These are phyloP conservation scores for Aspergillus egyptiacus DNA, from an alignment of 495 filamentous ascomycete species.

Conservation along the genomic window DNA sequence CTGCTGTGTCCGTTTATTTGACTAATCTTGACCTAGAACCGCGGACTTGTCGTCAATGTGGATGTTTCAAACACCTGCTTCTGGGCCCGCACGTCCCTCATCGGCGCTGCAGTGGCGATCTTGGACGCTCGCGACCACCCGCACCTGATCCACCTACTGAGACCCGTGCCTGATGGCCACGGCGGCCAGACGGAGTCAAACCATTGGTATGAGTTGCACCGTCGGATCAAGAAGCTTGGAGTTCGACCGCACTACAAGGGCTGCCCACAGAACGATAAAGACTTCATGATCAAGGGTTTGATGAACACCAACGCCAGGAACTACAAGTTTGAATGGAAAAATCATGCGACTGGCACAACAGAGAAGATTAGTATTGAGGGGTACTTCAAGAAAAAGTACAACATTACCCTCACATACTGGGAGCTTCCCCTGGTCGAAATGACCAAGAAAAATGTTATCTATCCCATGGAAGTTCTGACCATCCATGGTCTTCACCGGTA, in stretches of 20 bases:
- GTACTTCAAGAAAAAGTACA: conserved; percentile 66
- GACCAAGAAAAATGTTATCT: conserved; percentile 53
- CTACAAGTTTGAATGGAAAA: conserved; percentile 51
- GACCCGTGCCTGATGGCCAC: conserved; percentile 18
- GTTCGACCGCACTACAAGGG: conserved; percentile 60
- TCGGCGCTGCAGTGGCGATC: conserved; percentile 27
- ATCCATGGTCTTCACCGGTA: conserved; percentile 67
- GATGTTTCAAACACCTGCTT: conserved; percentile 50
- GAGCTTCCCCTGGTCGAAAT: conserved; percentile 68
- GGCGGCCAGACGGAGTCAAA: conserved; percentile 19
- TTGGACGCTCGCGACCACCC: conserved; percentile 18
- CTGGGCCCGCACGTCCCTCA: conserved; percentile 30
- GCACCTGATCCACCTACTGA: conserved; percentile 18
- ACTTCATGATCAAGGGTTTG: conserved; percentile 61
- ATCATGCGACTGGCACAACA: conserved; percentile 38
- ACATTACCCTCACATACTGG: conserved; percentile 45
- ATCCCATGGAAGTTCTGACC: conserved; percentile 72
- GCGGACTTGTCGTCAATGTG: conserved; percentile 68
- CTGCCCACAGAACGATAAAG: conserved; percentile 35
- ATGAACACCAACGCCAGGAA: conserved; percentile 48
- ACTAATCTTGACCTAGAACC: conserved; percentile 29
- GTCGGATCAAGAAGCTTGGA: conserved; percentile 55
- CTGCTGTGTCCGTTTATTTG: neutral
- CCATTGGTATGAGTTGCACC: conserved; percentile 25
- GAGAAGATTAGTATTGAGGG: conserved; percentile 49